phyloP scores from a whole-genome alignment of 345 rosid species.

The Aegle marmelos region DNA sequence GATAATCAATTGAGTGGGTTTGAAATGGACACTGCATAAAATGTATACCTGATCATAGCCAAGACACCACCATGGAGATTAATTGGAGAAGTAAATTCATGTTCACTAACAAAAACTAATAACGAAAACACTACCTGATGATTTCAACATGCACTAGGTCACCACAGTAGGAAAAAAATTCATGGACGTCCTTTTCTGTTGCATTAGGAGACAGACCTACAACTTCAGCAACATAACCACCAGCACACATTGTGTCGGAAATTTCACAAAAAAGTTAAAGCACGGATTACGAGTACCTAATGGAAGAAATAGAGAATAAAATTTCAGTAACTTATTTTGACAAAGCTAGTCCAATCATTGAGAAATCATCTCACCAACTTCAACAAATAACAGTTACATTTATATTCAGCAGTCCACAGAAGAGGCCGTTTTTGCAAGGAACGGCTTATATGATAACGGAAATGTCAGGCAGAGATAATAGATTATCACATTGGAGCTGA shows the following conservation, averaged over 20 bases:
- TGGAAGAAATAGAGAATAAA: constrained; percentile 10
- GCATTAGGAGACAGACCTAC: constrained; percentile 69
- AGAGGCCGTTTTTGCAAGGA: constrained; percentile 15
- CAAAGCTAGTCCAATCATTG: background rate
- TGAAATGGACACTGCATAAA: background rate
- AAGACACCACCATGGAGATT: background rate
- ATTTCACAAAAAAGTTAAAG: constrained; percentile 1
- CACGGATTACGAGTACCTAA: constrained; percentile 6
- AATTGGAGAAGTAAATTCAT: background rate
- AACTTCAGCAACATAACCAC: constrained; percentile 74
- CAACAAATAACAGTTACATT: constrained; percentile 11
- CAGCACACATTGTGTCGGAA: constrained; percentile 50
- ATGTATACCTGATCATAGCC: background rate
- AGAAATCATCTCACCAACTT: constrained; percentile 15
- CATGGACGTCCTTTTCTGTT: constrained; percentile 61
- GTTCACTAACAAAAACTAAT: background rate
- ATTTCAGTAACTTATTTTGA: constrained; percentile 6
- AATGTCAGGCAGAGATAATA: constrained; percentile 22
- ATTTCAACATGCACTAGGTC: constrained; percentile 62
- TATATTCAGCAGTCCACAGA: constrained; percentile 5
- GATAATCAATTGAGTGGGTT: background rate
- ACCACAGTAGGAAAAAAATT: constrained; percentile 77
- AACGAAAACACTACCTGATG: constrained; percentile 45
- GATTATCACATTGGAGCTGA: constrained; percentile 22
- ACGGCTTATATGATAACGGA: constrained; percentile 17